Conservation (phyloP, 257 asterid species). For the Solanum habrochaites region DNA sequence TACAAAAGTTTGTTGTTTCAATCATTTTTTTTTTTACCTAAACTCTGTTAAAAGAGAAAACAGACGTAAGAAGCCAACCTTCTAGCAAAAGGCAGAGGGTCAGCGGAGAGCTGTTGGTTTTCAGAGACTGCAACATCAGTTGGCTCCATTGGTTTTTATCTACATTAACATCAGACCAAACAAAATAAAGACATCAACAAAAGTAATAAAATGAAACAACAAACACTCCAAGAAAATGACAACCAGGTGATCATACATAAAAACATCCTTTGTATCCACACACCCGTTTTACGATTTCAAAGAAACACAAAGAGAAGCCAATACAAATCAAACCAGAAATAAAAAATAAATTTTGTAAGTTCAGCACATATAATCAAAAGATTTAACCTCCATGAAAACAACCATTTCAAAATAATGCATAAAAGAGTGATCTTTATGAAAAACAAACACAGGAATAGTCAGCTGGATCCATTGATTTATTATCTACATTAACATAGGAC, state of each 20-base stretch:
- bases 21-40: neutral
- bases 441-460: neutral
- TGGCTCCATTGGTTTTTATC: slow-evolving; percentile 3
- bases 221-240: neutral
- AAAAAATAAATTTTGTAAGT: neutral
- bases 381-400: neutral
- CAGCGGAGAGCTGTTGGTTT: slow-evolving; percentile 20
- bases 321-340: neutral
- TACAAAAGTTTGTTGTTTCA: neutral
- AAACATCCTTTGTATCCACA: neutral
- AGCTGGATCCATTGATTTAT: neutral
- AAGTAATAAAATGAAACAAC: neutral
- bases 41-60: neutral
- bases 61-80: slow-evolving; percentile 15
- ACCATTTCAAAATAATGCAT: neutral
- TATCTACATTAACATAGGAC: neutral
- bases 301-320: neutral
- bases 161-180: neutral
- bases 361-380: neutral
- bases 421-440: neutral
- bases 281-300: neutral
- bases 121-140: slow-evolving; percentile 16
- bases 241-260: neutral
- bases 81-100: slow-evolving; percentile 40
- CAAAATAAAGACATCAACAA: neutral